These are phyloP conservation scores for Dendrothele bispora DNA, from an alignment of 768 basidiomycete species.

Conservation along the genomic window DNA sequence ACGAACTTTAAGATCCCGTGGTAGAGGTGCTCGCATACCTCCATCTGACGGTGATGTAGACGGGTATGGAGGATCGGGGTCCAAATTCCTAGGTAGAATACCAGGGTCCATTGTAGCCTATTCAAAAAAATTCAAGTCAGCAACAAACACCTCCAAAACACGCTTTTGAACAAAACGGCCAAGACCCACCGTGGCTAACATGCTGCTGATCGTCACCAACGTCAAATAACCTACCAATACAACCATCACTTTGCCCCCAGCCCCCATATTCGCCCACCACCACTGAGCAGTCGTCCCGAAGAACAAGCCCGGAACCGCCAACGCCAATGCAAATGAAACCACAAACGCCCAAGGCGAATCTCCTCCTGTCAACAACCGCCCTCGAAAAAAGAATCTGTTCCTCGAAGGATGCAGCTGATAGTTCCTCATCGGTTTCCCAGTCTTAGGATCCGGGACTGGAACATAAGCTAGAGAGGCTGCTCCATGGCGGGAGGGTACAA, in stretches of 20 bases:
- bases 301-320: constrained; percentile 78
- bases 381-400: constrained; percentile 74
- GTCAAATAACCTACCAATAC: constrained; percentile 44
- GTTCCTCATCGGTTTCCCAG: constrained; percentile 54
- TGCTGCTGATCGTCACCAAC: constrained; percentile 68
- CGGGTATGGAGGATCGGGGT: constrained; percentile 81
- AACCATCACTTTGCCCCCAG: constrained; percentile 60
- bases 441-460: constrained; percentile 33
- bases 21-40: constrained; percentile 62
- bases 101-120: constrained; percentile 85
- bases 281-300: constrained; percentile 85
- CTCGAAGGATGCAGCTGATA: constrained; percentile 69
- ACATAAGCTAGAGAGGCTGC: constrained; percentile 32
- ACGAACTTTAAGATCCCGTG: constrained; percentile 80
- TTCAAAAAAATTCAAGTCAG: constrained; percentile 6
- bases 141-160: constrained; percentile 1
- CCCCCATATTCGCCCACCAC: constrained; percentile 84
- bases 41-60: constrained; percentile 63
- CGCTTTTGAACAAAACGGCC: no score
- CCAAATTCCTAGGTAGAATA: constrained; percentile 84
- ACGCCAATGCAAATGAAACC: constrained; percentile 55
- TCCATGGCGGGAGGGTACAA: constrained; percentile 14
- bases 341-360: constrained; percentile 86
- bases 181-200: constrained; percentile 71
- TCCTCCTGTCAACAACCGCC: constrained; percentile 78